Evolutionary conservation across 1,139 yeast genomes (phyloP), one percentile per base, ranked within the genome.

Genomic region (Yamadazyma spencermartinsiae): DNA sequence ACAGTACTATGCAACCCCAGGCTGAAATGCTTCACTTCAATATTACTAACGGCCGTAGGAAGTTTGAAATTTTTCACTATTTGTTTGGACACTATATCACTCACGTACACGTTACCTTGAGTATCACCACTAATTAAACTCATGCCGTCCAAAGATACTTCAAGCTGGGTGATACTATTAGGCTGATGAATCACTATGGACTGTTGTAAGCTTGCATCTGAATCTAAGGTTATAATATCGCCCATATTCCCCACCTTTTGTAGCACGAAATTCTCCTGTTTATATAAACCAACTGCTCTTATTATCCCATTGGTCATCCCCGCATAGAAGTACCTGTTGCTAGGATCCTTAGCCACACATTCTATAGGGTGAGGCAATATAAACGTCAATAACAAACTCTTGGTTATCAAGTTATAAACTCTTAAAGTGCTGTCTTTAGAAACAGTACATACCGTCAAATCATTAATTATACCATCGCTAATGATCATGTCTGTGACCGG

Each of bases 61-160:
- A 82, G 77, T 39, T 82, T 79, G 46, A 85, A 70, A 18, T 80
- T 76, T 52, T 82, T 80, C 18, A 82, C 67, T 15, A 86, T 81
- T 63, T 92, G 98, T 52, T 79, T 79, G 1, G 96, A 83, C 5
- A 80, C 78, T 7, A 85, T 70, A 57, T 90, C 97, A 52, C 86
- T 74, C 0, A 83, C 74, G 37, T 76, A 74, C 1, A 87, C 79
- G 27, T 77, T 70, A 1, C 98, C 98, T 14, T 56, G 56, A 0
- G 72, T 61, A 55, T 87, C 95, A 16, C 97, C 98, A 8, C 90
- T 79, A 2, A 86, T 65, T 8, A 92, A 54, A 32, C 68, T 60
- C 16, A 90, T 80, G 2, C 94, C 96, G 55, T 92, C 98, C 53
- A 85, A 67, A 1, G 90, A 81, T 2, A 87, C 60, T 2, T 66